These are phyloP conservation scores for Aspergillus aculeatinus DNA, from an alignment of 2,329 filamentous ascomycete species.

Conservation along the genomic window DNA sequence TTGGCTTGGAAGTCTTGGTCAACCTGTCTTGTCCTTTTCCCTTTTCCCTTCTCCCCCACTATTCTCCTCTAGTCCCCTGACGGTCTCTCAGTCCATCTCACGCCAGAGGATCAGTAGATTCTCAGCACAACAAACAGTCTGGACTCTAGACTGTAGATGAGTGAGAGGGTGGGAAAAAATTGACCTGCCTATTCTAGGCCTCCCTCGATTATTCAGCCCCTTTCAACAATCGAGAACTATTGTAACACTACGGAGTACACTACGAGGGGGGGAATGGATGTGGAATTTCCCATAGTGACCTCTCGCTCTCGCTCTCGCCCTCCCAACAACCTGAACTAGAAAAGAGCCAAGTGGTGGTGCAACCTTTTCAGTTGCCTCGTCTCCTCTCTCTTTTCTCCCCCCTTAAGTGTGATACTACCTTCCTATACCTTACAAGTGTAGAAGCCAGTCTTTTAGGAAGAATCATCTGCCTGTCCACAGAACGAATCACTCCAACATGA, in stretches of 20 bases:
- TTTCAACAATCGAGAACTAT: neutral
- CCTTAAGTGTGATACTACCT: neutral
- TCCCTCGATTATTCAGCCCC: neutral
- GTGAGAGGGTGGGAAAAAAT: neutral
- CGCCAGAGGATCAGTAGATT: neutral
- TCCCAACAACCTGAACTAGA: neutral
- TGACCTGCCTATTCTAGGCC: neutral
- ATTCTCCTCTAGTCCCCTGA: neutral
- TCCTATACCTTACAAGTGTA: neutral
- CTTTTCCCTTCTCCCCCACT: neutral
- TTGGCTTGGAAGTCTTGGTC: neutral
- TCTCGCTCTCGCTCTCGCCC: neutral
- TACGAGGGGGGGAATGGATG: no score
- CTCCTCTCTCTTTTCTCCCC: no score
- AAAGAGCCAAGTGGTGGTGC: neutral
- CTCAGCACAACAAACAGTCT: neutral
- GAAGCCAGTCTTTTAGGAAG: neutral
- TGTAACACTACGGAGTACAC: neutral
- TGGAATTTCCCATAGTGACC: neutral
- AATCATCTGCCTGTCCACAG: no score
- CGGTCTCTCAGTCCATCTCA: neutral
- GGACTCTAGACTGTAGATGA: neutral
- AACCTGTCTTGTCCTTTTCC: neutral
- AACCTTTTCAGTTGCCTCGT: neutral
- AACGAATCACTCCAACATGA: neutral